phyloP scores from a whole-genome alignment of 164 flowering plant genomes.

The Liquidambar formosana region DNA sequence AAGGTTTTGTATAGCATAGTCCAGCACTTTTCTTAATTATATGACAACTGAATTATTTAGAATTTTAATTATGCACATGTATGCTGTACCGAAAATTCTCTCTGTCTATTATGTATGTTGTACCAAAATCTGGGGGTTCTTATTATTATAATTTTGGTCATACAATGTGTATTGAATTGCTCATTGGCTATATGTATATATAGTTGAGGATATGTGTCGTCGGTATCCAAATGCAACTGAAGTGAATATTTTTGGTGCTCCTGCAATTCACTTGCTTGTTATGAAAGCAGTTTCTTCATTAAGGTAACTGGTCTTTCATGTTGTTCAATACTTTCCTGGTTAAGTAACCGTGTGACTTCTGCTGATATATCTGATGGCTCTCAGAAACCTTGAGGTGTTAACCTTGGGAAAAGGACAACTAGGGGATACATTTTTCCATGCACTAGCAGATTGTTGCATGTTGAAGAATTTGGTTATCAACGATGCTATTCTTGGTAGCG shows the following conservation, averaged over 20 bases:
- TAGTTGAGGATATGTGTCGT: slow-evolving; percentile 87
- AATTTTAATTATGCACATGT: too few relatives aligned
- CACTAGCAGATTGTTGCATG: slow-evolving; percentile 62
- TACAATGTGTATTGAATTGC: background rate
- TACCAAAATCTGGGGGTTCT: too few relatives aligned
- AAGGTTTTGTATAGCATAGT: too few relatives aligned
- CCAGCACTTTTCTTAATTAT: too few relatives aligned
- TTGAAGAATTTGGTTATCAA: slow-evolving; percentile 58
- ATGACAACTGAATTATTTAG: too few relatives aligned
- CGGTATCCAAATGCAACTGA: slow-evolving; percentile 87
- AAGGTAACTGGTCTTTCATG: slow-evolving; percentile 45
- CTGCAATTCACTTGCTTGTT: slow-evolving; percentile 54
- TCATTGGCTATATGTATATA: slow-evolving; percentile 16
- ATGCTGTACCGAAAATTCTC: too few relatives aligned
- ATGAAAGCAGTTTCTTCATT: slow-evolving; percentile 62
- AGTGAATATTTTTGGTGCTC: slow-evolving; percentile 68
- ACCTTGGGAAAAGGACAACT: slow-evolving; percentile 76
- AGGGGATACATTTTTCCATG: slow-evolving; percentile 69
- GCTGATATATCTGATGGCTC: slow-evolving; percentile 19
- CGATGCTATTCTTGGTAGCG: slow-evolving; percentile 80
- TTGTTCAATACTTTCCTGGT: background rate
- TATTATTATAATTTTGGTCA: background rate
- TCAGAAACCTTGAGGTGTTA: slow-evolving; percentile 73
- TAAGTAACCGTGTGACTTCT: background rate
- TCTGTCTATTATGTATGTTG: too few relatives aligned